Conservation (phyloP, 768 basidiomycete species). For the Amanita molliuscula region DNA sequence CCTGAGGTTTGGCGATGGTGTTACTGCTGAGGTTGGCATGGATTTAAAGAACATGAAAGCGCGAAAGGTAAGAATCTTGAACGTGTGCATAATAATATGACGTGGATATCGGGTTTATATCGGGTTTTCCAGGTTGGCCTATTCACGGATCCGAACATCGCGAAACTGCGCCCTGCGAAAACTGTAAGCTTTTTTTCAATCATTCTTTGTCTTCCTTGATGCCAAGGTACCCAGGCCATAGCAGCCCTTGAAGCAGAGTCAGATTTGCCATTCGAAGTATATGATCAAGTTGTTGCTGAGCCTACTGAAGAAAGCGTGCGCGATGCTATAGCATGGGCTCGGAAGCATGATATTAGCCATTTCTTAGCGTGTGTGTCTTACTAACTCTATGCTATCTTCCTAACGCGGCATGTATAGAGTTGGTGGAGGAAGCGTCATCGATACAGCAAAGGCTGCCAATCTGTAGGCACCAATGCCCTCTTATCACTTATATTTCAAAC, state of each 20-base stretch:
- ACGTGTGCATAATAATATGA: background rate
- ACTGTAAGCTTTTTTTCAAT: conserved; percentile 33
- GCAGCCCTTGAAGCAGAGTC: conserved; percentile 71
- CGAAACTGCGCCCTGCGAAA: conserved; percentile 74
- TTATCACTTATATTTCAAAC: background rate
- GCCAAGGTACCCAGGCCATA: conserved; percentile 39
- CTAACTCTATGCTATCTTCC: background rate
- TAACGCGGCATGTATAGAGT: conserved; percentile 40
- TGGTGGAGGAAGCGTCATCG: conserved; percentile 92
- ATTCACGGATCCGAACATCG: conserved; percentile 85
- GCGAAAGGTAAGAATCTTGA: conserved; percentile 43
- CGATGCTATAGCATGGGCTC: conserved; percentile 81
- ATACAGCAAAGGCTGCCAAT: conserved; percentile 94
- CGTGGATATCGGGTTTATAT: too few species aligned
- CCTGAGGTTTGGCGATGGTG: conserved; percentile 83
- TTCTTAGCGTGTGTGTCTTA: conserved; percentile 61
- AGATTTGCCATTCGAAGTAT: conserved; percentile 73
- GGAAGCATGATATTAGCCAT: conserved; percentile 83
- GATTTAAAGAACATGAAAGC: conserved; percentile 92
- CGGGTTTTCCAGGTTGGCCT: conserved; percentile 61
- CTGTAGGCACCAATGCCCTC: conserved; percentile 33
- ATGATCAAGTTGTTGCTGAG: conserved; percentile 74
- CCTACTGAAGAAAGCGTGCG: conserved; percentile 89
- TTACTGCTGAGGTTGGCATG: conserved; percentile 86
- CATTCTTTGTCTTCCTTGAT: background rate